Conservation (phyloP, 257 asterid genomes). For the Penstemon newberryi region DNA sequence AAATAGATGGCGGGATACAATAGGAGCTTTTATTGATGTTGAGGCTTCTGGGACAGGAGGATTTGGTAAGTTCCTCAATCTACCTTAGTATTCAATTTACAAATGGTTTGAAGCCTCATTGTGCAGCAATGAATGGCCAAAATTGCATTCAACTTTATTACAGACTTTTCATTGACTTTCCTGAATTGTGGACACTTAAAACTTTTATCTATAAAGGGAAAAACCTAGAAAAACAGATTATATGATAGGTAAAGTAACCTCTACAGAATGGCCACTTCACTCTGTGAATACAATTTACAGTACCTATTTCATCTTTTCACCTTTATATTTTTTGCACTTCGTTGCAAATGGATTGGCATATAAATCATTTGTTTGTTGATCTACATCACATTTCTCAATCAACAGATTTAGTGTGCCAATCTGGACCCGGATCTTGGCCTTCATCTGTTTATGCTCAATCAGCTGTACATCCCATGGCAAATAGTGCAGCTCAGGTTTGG, state of each 20-base stretch:
- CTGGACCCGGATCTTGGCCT: slow-evolving; percentile 99
- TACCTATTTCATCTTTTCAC: background rate
- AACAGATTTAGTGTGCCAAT: slow-evolving; percentile 93
- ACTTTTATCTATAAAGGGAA: background rate
- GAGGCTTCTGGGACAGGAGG: slow-evolving; percentile 99
- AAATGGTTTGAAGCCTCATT: slow-evolving; percentile 20
- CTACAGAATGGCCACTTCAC: background rate
- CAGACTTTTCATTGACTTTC: background rate
- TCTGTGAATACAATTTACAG: background rate
- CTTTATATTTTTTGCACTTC: background rate
- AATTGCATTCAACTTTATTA: slow-evolving; percentile 1
- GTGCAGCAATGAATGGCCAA: slow-evolving; percentile 11
- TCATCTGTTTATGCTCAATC: slow-evolving; percentile 79
- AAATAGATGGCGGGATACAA: slow-evolving; percentile 85
- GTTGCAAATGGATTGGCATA: slow-evolving; percentile 1
- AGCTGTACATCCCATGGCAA: slow-evolving; percentile 91
- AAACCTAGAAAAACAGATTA: background rate
- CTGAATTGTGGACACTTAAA: background rate
- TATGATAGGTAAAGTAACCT: background rate
- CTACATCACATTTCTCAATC: slow-evolving; percentile 30
- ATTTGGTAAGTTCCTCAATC: slow-evolving; percentile 54
- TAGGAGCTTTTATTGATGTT: slow-evolving; percentile 81
- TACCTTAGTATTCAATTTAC: slow-evolving; percentile 21
- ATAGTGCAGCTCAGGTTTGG: slow-evolving; percentile 97
- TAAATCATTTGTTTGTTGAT: slow-evolving; percentile 20